These are phyloP conservation scores for Jatropha podagrica DNA, from an alignment of 441 rosid genomes.

Conservation along the genomic window DNA sequence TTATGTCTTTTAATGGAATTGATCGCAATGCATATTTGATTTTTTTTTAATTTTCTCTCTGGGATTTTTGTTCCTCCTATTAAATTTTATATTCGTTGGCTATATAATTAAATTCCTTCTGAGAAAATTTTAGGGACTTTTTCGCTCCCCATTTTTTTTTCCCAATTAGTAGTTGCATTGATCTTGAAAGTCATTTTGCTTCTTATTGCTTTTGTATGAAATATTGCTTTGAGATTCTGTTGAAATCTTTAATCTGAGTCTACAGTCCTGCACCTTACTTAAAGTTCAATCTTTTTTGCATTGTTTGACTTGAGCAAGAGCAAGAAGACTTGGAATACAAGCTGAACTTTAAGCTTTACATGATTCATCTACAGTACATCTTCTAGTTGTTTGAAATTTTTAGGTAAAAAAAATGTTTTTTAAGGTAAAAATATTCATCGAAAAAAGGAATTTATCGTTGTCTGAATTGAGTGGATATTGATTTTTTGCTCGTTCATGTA, in stretches of 20 bases:
- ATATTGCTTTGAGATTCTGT: neutral
- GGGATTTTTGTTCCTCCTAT: neutral
- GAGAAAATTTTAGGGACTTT: neutral
- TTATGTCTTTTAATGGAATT: neutral
- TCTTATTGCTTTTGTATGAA: neutral
- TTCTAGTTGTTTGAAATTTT: neutral
- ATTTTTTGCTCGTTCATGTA: neutral
- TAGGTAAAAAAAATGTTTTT: neutral
- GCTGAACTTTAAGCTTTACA: neutral
- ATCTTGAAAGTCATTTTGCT: neutral
- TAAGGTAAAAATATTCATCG: neutral
- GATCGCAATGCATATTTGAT: neutral
- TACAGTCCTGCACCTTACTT: neutral
- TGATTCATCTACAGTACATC: neutral
- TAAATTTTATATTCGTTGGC: neutral
- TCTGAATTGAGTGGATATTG: neutral
- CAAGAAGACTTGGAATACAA: neutral
- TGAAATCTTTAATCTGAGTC: neutral
- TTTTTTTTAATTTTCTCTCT: neutral
- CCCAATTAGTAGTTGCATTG: too few species aligned
- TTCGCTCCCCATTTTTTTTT: neutral
- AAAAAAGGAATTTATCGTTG: neutral
- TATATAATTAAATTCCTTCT: neutral
- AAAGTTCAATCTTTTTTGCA: neutral
- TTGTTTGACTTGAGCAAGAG: conserved; percentile 1